Conservation (phyloP, 345 rosid species). For the Excoecaria agallocha region DNA sequence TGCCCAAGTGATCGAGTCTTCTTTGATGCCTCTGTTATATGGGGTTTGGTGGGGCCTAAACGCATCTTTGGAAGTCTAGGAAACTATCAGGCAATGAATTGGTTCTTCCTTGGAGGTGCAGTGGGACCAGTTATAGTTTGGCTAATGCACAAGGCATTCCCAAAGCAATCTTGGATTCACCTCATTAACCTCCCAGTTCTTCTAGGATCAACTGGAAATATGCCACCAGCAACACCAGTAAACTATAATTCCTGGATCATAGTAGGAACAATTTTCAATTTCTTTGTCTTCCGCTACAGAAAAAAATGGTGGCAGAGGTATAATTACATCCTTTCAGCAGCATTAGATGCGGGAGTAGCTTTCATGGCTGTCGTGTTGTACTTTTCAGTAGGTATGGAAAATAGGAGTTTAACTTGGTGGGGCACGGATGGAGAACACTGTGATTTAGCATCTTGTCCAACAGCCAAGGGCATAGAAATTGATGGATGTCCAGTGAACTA, state of each 20-base stretch:
- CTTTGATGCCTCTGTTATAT: constrained; percentile 89
- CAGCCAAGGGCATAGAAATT: constrained; percentile 59
- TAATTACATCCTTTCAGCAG: constrained; percentile 80
- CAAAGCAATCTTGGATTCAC: constrained; percentile 76
- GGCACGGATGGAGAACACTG: constrained; percentile 81
- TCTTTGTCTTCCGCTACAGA: constrained; percentile 63
- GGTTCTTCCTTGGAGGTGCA: constrained; percentile 86
- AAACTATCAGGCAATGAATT: constrained; percentile 68
- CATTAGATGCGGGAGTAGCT: constrained; percentile 81
- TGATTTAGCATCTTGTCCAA: constrained; percentile 70
- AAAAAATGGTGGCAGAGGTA: constrained; percentile 93
- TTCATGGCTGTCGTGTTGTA: constrained; percentile 80
- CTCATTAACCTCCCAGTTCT: constrained; percentile 85
- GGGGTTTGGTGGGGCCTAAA: constrained; percentile 87
- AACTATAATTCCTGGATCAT: constrained; percentile 75
- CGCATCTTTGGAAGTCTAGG: constrained; percentile 72
- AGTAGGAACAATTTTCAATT: constrained; percentile 81
- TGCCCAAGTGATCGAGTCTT: constrained; percentile 81
- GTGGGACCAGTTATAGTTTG: constrained; percentile 71
- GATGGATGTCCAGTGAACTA: constrained; percentile 62
- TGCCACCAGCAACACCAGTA: constrained; percentile 80
- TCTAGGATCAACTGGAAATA: constrained; percentile 69
- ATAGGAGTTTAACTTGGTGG: constrained; percentile 62
- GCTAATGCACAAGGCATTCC: constrained; percentile 71
- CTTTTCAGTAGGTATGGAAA: constrained; percentile 59